phyloP scores from a whole-genome alignment of 257 asterid genomes.

The Solanum chaucha region DNA sequence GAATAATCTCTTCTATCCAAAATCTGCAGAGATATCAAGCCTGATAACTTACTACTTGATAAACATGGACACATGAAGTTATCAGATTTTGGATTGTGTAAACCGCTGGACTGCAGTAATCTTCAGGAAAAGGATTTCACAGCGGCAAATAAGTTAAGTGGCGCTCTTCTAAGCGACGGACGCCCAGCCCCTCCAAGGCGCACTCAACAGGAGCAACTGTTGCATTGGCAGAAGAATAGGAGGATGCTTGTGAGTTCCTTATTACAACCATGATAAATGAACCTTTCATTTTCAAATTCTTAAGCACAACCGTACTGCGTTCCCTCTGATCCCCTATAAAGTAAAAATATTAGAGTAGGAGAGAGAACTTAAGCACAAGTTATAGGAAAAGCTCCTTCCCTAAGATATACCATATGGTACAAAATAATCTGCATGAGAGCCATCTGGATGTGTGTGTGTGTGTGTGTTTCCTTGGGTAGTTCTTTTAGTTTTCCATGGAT shows the following conservation, averaged over 20 bases:
- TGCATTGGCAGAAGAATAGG: constrained; percentile 90
- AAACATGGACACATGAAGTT: constrained; percentile 88
- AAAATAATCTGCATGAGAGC: background rate
- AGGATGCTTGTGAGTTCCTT: constrained; percentile 80
- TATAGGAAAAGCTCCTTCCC: background rate
- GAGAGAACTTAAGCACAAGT: background rate
- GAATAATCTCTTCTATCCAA: background rate
- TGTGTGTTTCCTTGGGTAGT: background rate
- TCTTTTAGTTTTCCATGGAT: background rate
- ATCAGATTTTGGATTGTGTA: constrained; percentile 93
- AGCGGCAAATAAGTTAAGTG: constrained; percentile 55
- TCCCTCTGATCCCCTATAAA: background rate
- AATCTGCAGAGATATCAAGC: constrained; percentile 87
- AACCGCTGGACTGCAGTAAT: constrained; percentile 88
- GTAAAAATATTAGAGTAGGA: background rate
- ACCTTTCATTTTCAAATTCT: background rate
- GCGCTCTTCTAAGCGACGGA: constrained; percentile 84
- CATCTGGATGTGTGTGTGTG: background rate
- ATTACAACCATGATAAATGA: background rate
- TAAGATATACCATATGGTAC: background rate
- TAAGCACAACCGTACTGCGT: background rate
- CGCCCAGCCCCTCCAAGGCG: constrained; percentile 82
- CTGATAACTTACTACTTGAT: constrained; percentile 95
- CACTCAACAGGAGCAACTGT: constrained; percentile 94
- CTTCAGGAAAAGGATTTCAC: constrained; percentile 93